Percentiles rank a stretch among this genome's conserved stretches.
phyloP scores from a whole-genome alignment of 2,329 filamentous ascomycete genomes.

The Bisporella sp. region DNA sequence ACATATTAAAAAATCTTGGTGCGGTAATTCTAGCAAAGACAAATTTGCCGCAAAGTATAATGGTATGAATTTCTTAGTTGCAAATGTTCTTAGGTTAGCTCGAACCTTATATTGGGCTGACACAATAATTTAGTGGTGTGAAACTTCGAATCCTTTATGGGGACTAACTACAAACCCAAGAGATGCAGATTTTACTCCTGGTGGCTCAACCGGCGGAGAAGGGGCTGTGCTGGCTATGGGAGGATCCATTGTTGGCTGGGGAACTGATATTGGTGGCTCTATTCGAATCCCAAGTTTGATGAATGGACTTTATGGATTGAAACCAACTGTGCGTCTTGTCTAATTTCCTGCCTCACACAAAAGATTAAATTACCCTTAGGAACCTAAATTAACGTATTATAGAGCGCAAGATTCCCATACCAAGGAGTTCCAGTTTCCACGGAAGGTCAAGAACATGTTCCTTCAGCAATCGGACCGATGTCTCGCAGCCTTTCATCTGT shows the following conservation, averaged over 20 bases:
- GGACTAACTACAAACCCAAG: constrained; percentile 41
- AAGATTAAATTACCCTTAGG: no score
- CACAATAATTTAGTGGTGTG: constrained; percentile 36
- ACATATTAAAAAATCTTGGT: constrained; percentile 40
- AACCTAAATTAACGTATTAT: no score
- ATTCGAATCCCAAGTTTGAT: constrained; percentile 28
- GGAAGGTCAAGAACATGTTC: constrained; percentile 57
- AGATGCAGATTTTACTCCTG: constrained; percentile 36
- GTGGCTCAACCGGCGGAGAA: constrained; percentile 41
- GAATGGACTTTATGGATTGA: no score
- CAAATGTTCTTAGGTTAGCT: neutral
- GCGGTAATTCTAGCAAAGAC: constrained; percentile 48
- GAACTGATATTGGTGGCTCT: constrained; percentile 46
- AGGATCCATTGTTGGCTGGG: constrained; percentile 39
- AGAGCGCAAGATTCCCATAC: constrained; percentile 41
- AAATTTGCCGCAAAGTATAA: constrained; percentile 36
- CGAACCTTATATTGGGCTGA: neutral
- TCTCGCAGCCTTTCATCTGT: constrained; percentile 44
- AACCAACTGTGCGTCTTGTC: no score
- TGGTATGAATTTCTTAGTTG: neutral
- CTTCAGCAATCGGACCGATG: constrained; percentile 55
- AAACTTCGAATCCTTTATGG: constrained; percentile 46
- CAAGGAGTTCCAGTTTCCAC: constrained; percentile 52
- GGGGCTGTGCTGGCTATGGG: constrained; percentile 32
- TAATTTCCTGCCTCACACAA: no score